Evolutionary conservation across 169 alveolate genomes (phyloP).

Genomic region (Cryptosporidium meleagridis): DNA sequence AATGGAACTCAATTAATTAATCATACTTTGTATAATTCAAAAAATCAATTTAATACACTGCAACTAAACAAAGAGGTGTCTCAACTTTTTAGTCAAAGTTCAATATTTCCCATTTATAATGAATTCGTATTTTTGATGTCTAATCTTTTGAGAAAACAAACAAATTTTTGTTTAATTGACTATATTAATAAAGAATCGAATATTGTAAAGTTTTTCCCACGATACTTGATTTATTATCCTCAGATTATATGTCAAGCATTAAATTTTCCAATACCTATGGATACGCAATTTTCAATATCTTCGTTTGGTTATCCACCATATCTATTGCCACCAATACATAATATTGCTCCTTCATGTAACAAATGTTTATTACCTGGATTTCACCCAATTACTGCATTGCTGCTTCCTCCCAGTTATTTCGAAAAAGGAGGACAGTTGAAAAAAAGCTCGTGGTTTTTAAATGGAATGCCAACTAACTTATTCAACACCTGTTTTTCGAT

Average conservation of each 20-base stretch:
- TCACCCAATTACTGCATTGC: slow-evolving; percentile 67
- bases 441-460: slow-evolving; percentile 27
- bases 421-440: slow-evolving; percentile 53
- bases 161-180: background rate
- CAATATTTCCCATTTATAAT: slow-evolving; percentile 28
- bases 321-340: background rate
- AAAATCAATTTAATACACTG: background rate
- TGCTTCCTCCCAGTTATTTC: slow-evolving; percentile 54
- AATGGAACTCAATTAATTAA: slow-evolving; percentile 2
- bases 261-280: background rate
- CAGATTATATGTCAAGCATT: background rate
- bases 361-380: slow-evolving; percentile 64
- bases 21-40: background rate
- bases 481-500: slow-evolving; percentile 14
- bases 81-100: background rate
- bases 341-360: slow-evolving; percentile 37
- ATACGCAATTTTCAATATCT: background rate
- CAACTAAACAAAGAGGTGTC: slow-evolving; percentile 8
- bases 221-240: background rate
- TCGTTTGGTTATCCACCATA: background rate
- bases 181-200: background rate
- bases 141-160: slow-evolving; percentile 1
- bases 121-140: slow-evolving; percentile 22
- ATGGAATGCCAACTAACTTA: slow-evolving; percentile 38
- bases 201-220: background rate